A percentile compares a stretch with the other conserved stretches of the same genome.
Conservation (phyloP, 352 stramenopile species). For the Saprolegnia parasitica region DNA sequence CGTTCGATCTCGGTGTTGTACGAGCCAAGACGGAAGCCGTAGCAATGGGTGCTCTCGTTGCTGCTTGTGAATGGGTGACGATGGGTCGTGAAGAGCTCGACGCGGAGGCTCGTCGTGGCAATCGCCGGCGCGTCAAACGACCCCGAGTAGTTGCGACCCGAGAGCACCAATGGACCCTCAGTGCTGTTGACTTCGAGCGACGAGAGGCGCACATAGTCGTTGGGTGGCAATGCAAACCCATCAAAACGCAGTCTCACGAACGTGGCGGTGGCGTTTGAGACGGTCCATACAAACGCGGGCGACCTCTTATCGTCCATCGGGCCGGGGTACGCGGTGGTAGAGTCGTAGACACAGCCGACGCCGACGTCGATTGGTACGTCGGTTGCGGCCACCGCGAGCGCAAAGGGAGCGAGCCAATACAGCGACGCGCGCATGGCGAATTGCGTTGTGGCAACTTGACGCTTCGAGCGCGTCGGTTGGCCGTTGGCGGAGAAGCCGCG, state of each 20-base stretch:
- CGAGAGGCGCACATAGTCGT: constrained; percentile 3
- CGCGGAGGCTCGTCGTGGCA: not conserved
- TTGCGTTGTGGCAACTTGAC: too few relatives aligned
- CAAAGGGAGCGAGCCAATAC: too few relatives aligned
- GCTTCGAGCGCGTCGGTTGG: too few relatives aligned
- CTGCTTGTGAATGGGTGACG: too few relatives aligned
- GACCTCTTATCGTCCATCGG: too few relatives aligned
- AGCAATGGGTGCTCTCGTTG: too few relatives aligned
- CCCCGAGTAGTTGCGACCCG: not conserved
- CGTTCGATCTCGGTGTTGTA: constrained; percentile 7
- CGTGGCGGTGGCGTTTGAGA: not conserved
- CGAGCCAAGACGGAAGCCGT: not conserved
- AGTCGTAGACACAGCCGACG: too few relatives aligned
- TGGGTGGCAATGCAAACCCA: constrained; percentile 9
- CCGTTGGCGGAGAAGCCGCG: too few relatives aligned
- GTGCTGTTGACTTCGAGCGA: not conserved
- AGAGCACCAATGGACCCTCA: not conserved
- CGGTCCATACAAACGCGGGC: not conserved
- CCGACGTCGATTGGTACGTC: too few relatives aligned
- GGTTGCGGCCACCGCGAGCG: too few relatives aligned
- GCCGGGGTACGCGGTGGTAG: too few relatives aligned
- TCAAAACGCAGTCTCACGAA: constrained; percentile 10
- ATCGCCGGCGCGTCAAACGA: constrained; percentile 9
- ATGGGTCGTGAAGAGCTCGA: constrained; percentile 27
- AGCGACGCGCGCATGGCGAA: too few relatives aligned